Conservation (phyloP, 1,284 basidiomycete species). For the Trametes sp. region DNA sequence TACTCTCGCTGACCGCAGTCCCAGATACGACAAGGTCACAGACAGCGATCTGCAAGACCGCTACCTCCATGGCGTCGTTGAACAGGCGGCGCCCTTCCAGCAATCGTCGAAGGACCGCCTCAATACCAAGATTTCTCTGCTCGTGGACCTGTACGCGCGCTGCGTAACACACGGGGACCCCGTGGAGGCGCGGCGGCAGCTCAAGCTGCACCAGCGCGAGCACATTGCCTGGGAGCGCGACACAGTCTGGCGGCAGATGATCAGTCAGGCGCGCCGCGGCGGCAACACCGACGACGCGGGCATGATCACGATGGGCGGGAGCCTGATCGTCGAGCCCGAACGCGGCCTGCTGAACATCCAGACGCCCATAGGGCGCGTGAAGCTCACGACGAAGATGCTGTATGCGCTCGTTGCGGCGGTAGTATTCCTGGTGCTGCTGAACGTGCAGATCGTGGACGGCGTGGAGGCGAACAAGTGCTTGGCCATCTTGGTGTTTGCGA, state of each 20-base stretch:
- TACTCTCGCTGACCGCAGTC: slow-evolving; percentile 18
- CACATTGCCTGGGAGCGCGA: slow-evolving; percentile 95
- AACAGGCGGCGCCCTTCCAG: slow-evolving; percentile 74
- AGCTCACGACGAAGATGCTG: slow-evolving; percentile 69
- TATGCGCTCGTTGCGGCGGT: slow-evolving; percentile 64
- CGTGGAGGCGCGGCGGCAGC: slow-evolving; percentile 78
- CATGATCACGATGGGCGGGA: slow-evolving; percentile 53
- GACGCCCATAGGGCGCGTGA: slow-evolving; percentile 70
- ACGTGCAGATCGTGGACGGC: slow-evolving; percentile 65
- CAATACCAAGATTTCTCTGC: slow-evolving; percentile 64
- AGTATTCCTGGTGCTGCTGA: slow-evolving; percentile 69
- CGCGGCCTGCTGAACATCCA: slow-evolving; percentile 58
- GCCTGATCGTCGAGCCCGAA: slow-evolving; percentile 61
- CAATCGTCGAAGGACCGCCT: slow-evolving; percentile 70
- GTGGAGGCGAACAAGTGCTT: slow-evolving; percentile 91
- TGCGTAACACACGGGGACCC: slow-evolving; percentile 86
- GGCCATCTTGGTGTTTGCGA: slow-evolving; percentile 91
- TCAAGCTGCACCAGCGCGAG: slow-evolving; percentile 91
- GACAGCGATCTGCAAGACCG: slow-evolving; percentile 84
- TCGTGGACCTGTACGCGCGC: slow-evolving; percentile 85
- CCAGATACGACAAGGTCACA: slow-evolving; percentile 94
- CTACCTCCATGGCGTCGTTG: slow-evolving; percentile 84
- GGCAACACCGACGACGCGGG: slow-evolving; percentile 55
- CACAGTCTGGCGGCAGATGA: slow-evolving; percentile 98
- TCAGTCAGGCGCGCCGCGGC: slow-evolving; percentile 84